Evolutionary conservation across 495 filamentous ascomycete species (phyloP).

Genomic region (Jackrogersella minutella): DNA sequence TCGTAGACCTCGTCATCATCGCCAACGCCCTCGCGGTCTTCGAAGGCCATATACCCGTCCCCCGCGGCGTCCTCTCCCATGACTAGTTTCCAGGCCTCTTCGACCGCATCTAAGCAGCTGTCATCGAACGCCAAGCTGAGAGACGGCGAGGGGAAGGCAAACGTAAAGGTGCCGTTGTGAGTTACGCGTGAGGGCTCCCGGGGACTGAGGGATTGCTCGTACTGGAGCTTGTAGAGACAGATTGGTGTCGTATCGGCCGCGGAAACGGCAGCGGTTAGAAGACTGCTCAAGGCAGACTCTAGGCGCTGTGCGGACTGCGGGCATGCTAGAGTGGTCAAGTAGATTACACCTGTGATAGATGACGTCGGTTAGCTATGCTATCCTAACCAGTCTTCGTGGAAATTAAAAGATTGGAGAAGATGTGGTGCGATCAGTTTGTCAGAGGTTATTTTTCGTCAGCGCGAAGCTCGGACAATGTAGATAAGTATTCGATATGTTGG

Average conservation of each 20-base stretch:
- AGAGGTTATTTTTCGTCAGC: conserved; percentile 86
- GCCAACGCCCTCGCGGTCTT: conserved; percentile 58
- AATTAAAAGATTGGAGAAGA: conserved; percentile 25
- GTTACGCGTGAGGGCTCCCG: conserved; percentile 38
- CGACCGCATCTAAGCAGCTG: conserved; percentile 64
- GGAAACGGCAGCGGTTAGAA: conserved; percentile 57
- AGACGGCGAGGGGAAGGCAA: conserved; percentile 62
- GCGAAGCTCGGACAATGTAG: conserved; percentile 95
- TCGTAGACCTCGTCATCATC: conserved; percentile 56
- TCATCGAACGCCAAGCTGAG: conserved; percentile 77
- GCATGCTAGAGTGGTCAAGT: conserved; percentile 63
- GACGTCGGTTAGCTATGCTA: conserved; percentile 55
- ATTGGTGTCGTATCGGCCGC: conserved; percentile 42
- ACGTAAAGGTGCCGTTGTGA: conserved; percentile 30
- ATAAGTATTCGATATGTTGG: conserved; percentile 89
- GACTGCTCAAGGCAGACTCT: conserved; percentile 60
- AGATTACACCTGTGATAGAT: conserved; percentile 70
- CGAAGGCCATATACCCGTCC: conserved; percentile 70
- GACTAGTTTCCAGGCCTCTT: conserved; percentile 68
- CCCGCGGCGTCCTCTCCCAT: conserved; percentile 60
- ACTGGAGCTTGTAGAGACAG: conserved; percentile 29
- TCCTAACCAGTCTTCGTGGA: neutral
- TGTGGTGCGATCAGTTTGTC: conserved; percentile 77
- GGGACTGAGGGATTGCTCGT: conserved; percentile 31
- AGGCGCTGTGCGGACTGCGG: conserved; percentile 54